These are phyloP conservation scores for Thielaviopsis punctulata DNA, from an alignment of 2,329 filamentous ascomycete genomes.

Conservation along the genomic window DNA sequence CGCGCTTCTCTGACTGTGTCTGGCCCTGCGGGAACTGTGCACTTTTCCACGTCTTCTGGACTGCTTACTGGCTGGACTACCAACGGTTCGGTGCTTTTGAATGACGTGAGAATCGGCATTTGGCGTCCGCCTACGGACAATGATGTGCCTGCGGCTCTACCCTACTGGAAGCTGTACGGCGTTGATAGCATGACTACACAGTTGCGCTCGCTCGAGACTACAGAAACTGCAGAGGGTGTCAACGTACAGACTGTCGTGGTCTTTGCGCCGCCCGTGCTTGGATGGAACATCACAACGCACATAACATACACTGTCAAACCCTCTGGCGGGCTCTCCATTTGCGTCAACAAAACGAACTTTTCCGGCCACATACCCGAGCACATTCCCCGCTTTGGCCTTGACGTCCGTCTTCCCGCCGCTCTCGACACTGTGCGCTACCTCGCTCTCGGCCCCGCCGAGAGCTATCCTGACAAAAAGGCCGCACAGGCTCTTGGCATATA, in stretches of 20 bases:
- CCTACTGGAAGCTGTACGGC: constrained; percentile 36
- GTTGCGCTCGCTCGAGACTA: constrained; percentile 21
- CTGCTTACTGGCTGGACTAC: constrained; percentile 10
- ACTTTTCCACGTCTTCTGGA: constrained; percentile 34
- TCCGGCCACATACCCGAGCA: constrained; percentile 33
- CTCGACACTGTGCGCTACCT: constrained; percentile 39
- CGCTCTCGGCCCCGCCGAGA: constrained; percentile 45
- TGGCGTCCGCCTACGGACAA: constrained; percentile 53
- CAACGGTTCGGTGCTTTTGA: constrained; percentile 19
- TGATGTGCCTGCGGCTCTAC: constrained; percentile 37
- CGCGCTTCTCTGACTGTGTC: constrained; percentile 16
- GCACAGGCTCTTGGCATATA: constrained; percentile 37
- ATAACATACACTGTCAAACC: constrained; percentile 34
- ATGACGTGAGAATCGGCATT: constrained; percentile 33
- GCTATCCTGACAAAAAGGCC: constrained; percentile 43
- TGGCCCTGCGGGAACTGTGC: constrained; percentile 10
- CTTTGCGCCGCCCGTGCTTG: constrained; percentile 40
- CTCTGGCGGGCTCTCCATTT: constrained; percentile 28
- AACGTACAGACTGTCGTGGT: constrained; percentile 28
- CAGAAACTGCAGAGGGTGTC: constrained; percentile 17
- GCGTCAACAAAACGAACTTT: constrained; percentile 24
- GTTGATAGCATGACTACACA: constrained; percentile 30
- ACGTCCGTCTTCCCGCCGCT: constrained; percentile 30
- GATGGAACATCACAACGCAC: constrained; percentile 36
- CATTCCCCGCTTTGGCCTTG: constrained; percentile 44